Percentiles rank a stretch among this genome's conserved stretches.
Conservation (phyloP, 1,139 yeast species). For the Nakaseomyces glabratus region DNA sequence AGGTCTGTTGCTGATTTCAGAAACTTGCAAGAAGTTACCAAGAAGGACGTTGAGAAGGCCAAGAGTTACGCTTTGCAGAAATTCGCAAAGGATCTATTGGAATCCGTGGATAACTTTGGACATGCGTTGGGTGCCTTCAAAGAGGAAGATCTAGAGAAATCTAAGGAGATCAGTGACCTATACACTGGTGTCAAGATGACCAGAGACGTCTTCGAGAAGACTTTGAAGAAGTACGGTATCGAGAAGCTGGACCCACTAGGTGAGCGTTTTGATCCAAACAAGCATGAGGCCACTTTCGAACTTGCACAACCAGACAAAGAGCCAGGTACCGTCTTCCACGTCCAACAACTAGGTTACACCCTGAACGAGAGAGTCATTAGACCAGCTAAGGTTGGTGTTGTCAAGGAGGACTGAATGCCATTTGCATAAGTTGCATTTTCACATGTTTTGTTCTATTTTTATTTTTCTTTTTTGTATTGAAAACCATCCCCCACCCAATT, state of each 20-base stretch:
- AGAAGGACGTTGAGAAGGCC: slow-evolving; percentile 78
- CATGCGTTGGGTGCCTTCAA: slow-evolving; percentile 76
- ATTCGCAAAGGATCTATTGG: slow-evolving; percentile 84
- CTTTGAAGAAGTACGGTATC: slow-evolving; percentile 72
- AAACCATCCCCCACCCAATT: too few species aligned
- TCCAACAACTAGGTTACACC: slow-evolving; percentile 84
- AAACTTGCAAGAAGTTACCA: slow-evolving; percentile 83
- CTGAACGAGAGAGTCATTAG: slow-evolving; percentile 82
- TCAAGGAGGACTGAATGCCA: slow-evolving; percentile 42
- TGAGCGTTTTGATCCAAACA: slow-evolving; percentile 80
- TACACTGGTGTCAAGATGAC: slow-evolving; percentile 92
- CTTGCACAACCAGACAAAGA: slow-evolving; percentile 81
- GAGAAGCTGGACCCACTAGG: slow-evolving; percentile 76
- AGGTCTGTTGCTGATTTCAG: slow-evolving; percentile 90
- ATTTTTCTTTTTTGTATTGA: too few species aligned
- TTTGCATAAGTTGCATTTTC: too few species aligned
- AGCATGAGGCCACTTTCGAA: slow-evolving; percentile 90
- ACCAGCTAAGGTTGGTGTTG: slow-evolving; percentile 96
- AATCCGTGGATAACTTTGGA: slow-evolving; percentile 83
- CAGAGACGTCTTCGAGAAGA: slow-evolving; percentile 76
- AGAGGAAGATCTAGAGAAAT: slow-evolving; percentile 46
- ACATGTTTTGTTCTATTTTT: too few species aligned
- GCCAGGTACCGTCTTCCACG: slow-evolving; percentile 89
- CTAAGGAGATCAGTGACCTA: slow-evolving; percentile 61
- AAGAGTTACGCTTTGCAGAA: slow-evolving; percentile 87